Evolutionary conservation across 192 early-diverging fungal genomes (phyloP), one percentile per base, ranked within the genome.

Genomic region (Podila minutissima): DNA sequence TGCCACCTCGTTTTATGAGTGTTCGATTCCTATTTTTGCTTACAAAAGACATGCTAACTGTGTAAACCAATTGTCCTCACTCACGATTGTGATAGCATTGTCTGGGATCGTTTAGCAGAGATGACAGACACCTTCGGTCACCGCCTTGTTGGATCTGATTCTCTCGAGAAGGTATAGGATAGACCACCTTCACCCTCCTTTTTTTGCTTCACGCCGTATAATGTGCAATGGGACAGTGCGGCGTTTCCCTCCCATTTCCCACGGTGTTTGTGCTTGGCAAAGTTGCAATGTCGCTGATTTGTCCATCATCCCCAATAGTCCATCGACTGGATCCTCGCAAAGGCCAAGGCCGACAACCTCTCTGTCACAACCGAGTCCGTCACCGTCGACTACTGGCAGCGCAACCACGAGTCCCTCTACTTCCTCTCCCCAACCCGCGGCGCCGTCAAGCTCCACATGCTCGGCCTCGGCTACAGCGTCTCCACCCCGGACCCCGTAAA

Each of bases 51-150:
- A 29, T 37, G 17, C 22, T 2, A 26, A 1, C 22, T 59, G 11
- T 59, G 5, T 29, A 1, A 22, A 13, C 29, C 1, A 29, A 1
- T 53, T 53, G 5, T 55, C 53, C 13, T 51, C 20, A 53, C 17
- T 1, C 22, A 55, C 53, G 15, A 17, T 55, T 11, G 9, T 10
- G 35, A 24, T 66, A 67, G 65, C 26, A 62, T 67, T 24, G 64
- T 69, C 10, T 90, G 89, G 89, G 87, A 88, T 61, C 74, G 86
- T 35, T 74, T 89, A 83, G 88, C 87, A 1, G 88, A 89, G 69
- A 89, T 89, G 88, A 90, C 89, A 3, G 89, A 90, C 31, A 67
- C 87, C 64, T 88, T 82, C 71, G 89, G 89, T 11, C 69, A 85
- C 74, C 87, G 89, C 33, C 86, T 90, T 69, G 87, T 84, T 12